Evolutionary conservation across 768 basidiomycete genomes (phyloP), one percentile per base, ranked within the genome.

Genomic region (Paxillus rubicundulus): DNA sequence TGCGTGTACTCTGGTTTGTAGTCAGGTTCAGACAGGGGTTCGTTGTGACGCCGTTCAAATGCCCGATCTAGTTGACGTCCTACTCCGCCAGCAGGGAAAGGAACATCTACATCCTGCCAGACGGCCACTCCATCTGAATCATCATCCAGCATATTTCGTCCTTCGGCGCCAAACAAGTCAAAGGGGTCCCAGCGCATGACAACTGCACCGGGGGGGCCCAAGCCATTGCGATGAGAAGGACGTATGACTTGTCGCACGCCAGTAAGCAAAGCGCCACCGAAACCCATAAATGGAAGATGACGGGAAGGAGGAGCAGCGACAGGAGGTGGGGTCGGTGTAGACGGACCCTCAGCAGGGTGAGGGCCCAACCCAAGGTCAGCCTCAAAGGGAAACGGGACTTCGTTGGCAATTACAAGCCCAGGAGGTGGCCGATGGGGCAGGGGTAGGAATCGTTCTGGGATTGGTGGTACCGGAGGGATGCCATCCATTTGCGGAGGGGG

Each of bases 1-100:
- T 92, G 89, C 0, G 89, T 91, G 67, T 82, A 87, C n/a, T 71
- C 71, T 2, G 71, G 61, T 52, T 73, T 74, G 60, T 89, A 89
- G 52, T 80, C 75, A 16, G 70, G 65, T 20, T 73, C 70, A 40
- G 50, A 38, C 39, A 50, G 54, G 45, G 34, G 55, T 14, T 44
- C 52, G 9, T 32, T 53, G 20, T 51, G 49, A 18, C 57, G 62
- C 39, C 54, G 58, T 20, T 58, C 64, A 53, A 68, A 69, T 18
- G 43, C 59, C 9, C 36, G 60, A 24, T 67, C 66, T 38, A 67
- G 20, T 21, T 57, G 62, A 33, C 16, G 30, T 45, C 64, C 56
- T 39, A 62, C 52, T 49, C 64, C 49, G 16, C 60, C 53, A 33
- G 37, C 47, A 21, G 28, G 50, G 5, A 53, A 52, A 9, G 53